Percentiles rank a stretch among this genome's conserved stretches.
Evolutionary conservation across 2,329 filamentous ascomycete species (phyloP).

Genomic region (Penicillium expansum): DNA sequence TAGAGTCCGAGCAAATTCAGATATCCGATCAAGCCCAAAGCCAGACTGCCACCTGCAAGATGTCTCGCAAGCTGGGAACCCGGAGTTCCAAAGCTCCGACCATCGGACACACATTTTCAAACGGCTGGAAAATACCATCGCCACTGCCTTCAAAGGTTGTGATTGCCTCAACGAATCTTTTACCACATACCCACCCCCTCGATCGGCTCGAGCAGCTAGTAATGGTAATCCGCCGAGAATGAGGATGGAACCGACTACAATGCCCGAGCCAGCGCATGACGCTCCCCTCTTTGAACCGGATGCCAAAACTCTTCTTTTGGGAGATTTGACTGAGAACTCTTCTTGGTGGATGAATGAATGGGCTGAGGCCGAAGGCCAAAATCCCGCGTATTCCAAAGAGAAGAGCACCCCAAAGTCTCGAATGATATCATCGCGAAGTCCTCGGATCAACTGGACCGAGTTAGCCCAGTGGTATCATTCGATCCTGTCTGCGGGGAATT

Average conservation of each 20-base stretch:
- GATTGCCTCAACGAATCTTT: slow-evolving; percentile 78
- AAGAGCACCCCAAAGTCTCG: slow-evolving; percentile 29
- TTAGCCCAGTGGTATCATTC: slow-evolving; percentile 71
- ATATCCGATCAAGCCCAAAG: slow-evolving; percentile 26
- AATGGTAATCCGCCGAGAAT: slow-evolving; percentile 43
- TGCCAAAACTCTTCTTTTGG: slow-evolving; percentile 69
- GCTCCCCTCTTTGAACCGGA: slow-evolving; percentile 62
- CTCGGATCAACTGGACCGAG: slow-evolving; percentile 72
- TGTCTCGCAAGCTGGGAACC: slow-evolving; percentile 19
- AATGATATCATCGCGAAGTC: slow-evolving; percentile 57
- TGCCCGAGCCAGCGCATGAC: slow-evolving; percentile 29
- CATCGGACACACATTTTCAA: slow-evolving; percentile 62
- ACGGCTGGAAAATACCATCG: slow-evolving; percentile 73
- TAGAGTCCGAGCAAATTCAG: slow-evolving; percentile 31
- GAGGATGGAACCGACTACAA: slow-evolving; percentile 31
- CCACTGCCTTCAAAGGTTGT: slow-evolving; percentile 65
- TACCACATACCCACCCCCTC: slow-evolving; percentile 48
- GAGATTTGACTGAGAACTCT: slow-evolving; percentile 76
- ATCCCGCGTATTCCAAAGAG: slow-evolving; percentile 34
- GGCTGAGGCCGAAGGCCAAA: slow-evolving; percentile 33
- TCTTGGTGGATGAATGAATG: slow-evolving; percentile 74
- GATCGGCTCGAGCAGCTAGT: slow-evolving; percentile 41
- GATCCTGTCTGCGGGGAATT: slow-evolving; percentile 64
- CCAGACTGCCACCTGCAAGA: slow-evolving; percentile 20
- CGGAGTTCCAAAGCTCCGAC: slow-evolving; percentile 39